Percentiles rank a stretch among this genome's conserved stretches.
Conservation (phyloP, 805 yeast species). For the Hanseniaspora occidentalis region DNA sequence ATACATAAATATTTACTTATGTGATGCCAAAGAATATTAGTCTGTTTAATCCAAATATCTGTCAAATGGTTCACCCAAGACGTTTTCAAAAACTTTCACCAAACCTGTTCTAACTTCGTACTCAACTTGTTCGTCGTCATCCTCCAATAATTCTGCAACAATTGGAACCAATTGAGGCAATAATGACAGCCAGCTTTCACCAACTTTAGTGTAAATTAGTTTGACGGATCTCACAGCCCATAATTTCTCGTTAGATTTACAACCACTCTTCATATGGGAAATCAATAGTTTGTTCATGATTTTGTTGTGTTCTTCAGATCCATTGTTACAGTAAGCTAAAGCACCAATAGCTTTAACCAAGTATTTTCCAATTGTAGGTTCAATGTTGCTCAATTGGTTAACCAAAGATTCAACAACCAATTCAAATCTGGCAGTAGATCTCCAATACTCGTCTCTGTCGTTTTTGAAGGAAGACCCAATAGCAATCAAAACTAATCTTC, state of each 20-base stretch:
- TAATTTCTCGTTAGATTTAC: slow-evolving; percentile 45
- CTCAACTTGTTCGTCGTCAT: slow-evolving; percentile 90
- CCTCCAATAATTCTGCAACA: slow-evolving; percentile 90
- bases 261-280: slow-evolving; percentile 53
- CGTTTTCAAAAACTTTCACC: slow-evolving; percentile 82
- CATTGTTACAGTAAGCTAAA: slow-evolving; percentile 56
- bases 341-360: slow-evolving; percentile 71
- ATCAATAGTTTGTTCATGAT: slow-evolving; percentile 51
- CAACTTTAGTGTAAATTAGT: slow-evolving; percentile 76
- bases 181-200: slow-evolving; percentile 86
- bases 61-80: slow-evolving; percentile 90
- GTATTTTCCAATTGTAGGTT: slow-evolving; percentile 64
- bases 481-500: slow-evolving; percentile 63
- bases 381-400: slow-evolving; percentile 54
- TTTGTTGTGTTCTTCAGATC: slow-evolving; percentile 65
- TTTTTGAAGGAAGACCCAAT: slow-evolving; percentile 71
- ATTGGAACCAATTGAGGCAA: slow-evolving; percentile 92
- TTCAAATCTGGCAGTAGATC: slow-evolving; percentile 73
- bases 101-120: slow-evolving; percentile 80
- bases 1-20: too few relatives aligned
- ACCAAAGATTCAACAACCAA: slow-evolving; percentile 50
- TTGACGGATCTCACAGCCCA: slow-evolving; percentile 78
- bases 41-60: slow-evolving; percentile 41
- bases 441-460: slow-evolving; percentile 95
- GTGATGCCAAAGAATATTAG: too few relatives aligned